A percentile compares a stretch with the other conserved stretches of the same genome.
Evolutionary conservation across 441 rosid genomes (phyloP).

Genomic region (Melastoma candidum): DNA sequence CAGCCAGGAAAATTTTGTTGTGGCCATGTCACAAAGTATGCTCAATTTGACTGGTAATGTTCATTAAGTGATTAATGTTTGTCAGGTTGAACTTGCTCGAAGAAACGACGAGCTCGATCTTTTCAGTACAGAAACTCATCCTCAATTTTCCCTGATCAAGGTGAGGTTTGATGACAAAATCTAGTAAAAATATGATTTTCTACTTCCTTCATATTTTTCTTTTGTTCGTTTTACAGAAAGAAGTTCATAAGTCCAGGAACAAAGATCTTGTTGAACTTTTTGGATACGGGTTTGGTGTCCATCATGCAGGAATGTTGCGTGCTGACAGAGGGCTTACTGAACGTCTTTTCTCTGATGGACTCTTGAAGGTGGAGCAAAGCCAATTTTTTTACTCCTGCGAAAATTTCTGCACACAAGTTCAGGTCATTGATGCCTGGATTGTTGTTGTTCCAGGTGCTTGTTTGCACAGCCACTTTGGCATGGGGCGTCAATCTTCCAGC

Average conservation of each 20-base stretch:
- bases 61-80: constrained; percentile 13
- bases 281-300: constrained; percentile 74
- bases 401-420: neutral
- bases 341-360: constrained; percentile 84
- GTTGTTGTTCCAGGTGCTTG: constrained; percentile 64
- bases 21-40: too few species aligned
- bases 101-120: constrained; percentile 54
- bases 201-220: constrained; percentile 4
- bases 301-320: constrained; percentile 99
- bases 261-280: constrained; percentile 84
- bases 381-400: neutral
- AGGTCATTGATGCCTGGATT: constrained; percentile 10
- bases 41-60: too few species aligned
- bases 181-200: neutral
- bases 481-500: constrained; percentile 99
- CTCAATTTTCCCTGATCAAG: constrained; percentile 61
- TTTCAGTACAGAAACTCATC: constrained; percentile 60
- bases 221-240: constrained; percentile 45
- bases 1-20: too few species aligned
- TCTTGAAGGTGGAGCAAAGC: constrained; percentile 58
- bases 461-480: constrained; percentile 98
- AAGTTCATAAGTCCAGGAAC: constrained; percentile 91
- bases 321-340: constrained; percentile 94
- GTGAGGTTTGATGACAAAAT: constrained; percentile 22
- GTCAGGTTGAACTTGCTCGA: constrained; percentile 81